A percentile compares a stretch with the other conserved stretches of the same genome.
Evolutionary conservation across 75 land plant species (phyloP).

Genomic region (Isoetes taiwanensis): DNA sequence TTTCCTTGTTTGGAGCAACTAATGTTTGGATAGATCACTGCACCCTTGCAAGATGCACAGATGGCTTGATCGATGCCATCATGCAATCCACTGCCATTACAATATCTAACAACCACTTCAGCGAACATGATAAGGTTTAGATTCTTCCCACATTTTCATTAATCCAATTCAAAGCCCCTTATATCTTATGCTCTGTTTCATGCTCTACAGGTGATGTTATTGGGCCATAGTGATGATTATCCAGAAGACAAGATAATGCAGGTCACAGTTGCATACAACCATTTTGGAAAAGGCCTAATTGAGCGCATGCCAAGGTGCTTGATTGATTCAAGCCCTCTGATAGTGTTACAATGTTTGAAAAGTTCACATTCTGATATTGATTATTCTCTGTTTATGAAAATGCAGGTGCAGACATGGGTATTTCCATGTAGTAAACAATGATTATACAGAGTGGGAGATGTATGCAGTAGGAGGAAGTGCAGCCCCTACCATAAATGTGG

Average conservation of each 20-base stretch:
- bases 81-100: not conserved
- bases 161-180: no score
- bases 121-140: conserved; percentile 2
- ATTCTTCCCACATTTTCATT: no score
- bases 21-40: conserved; percentile 4
- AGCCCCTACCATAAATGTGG: conserved; percentile 17
- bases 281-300: conserved; percentile 34
- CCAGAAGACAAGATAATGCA: conserved; percentile 27
- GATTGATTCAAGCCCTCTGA: not conserved
- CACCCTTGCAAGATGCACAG: not conserved
- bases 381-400: no score
- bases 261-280: conserved; percentile 44
- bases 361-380: not conserved
- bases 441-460: conserved; percentile 22
- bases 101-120: not conserved
- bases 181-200: no score
- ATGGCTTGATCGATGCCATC: conserved; percentile 7
- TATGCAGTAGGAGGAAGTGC: conserved; percentile 26
- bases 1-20: not conserved
- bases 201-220: conserved; percentile 29
- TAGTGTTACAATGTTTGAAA: not conserved
- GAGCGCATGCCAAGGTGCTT: conserved; percentile 49
- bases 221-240: conserved; percentile 33
- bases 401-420: conserved; percentile 25
- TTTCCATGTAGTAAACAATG: conserved; percentile 24